Conservation (phyloP, 331 rosid species). For the Rosa hybrid region DNA sequence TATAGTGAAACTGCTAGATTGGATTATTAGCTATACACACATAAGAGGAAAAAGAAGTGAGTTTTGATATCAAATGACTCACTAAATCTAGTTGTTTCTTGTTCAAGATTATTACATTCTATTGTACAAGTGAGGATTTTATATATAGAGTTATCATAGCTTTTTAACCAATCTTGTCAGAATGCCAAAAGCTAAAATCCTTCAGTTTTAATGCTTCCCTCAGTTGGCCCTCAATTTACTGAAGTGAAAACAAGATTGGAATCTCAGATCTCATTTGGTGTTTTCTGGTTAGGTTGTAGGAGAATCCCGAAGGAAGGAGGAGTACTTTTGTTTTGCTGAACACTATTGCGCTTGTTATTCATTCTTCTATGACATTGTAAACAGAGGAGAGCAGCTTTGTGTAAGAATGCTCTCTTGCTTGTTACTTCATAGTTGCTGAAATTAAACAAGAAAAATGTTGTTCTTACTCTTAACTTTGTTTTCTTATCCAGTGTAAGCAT, state of each 20-base stretch:
- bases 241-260: not conserved
- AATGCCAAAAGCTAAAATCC: not conserved
- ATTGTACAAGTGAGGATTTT: not conserved
- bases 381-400: constrained; percentile 87
- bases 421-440: not conserved
- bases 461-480: constrained; percentile 2
- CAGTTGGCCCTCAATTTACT: not conserved
- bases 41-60: not conserved
- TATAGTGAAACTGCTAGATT: not conserved
- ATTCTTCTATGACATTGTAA: constrained; percentile 82
- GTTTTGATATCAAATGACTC: not conserved
- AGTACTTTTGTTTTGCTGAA: constrained; percentile 73
- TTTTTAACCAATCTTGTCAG: not conserved
- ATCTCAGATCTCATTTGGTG: not conserved
- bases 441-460: not conserved
- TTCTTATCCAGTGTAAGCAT: constrained; percentile 73
- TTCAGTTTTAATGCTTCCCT: not conserved
- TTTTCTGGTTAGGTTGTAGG: constrained; percentile 60
- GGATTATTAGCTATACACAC: not conserved
- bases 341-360: constrained; percentile 80
- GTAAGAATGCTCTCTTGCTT: constrained; percentile 43
- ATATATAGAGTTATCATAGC: not conserved
- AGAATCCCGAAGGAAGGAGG: constrained; percentile 85
- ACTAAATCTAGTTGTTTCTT: not conserved
- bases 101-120: not conserved